These are phyloP conservation scores for Discostella pseudostelligera DNA, from an alignment of 108 stramenopile species.

Conservation along the genomic window DNA sequence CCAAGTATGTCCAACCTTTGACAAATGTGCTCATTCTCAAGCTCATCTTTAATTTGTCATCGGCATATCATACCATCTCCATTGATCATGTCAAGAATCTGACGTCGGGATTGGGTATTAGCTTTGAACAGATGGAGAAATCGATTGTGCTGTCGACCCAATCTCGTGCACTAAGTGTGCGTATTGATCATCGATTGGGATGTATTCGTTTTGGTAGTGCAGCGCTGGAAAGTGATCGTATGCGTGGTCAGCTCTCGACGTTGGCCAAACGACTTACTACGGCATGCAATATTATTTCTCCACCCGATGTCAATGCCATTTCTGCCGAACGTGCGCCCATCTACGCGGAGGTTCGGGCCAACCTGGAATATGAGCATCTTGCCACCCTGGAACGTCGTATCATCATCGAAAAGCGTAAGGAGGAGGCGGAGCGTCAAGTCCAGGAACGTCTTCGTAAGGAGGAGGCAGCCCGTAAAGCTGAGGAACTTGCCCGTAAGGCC, in stretches of 20 bases:
- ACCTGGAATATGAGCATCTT: conserved; percentile 73
- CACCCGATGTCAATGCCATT: conserved; percentile 43
- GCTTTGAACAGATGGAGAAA: conserved; percentile 90
- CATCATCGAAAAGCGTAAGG: conserved; percentile 91
- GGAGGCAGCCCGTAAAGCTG: conserved; percentile 61
- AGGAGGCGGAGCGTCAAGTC: conserved; percentile 81
- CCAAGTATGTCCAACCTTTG: conserved; percentile 69
- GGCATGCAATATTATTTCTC: conserved; percentile 50
- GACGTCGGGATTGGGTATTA: conserved; percentile 74
- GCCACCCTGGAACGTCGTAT: conserved; percentile 78
- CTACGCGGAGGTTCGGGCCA: conserved; percentile 67
- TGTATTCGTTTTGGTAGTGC: conserved; percentile 89
- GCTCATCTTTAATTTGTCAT: conserved; percentile 80
- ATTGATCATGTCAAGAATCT: conserved; percentile 82
- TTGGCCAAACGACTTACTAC: conserved; percentile 68
- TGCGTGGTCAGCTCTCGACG: conserved; percentile 75
- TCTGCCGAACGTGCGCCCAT: conserved; percentile 39
- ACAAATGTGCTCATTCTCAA: conserved; percentile 76
- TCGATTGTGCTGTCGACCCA: conserved; percentile 78
- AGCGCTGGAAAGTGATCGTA: conserved; percentile 67
- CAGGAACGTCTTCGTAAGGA: conserved; percentile 72
- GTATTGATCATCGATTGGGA: conserved; percentile 85
- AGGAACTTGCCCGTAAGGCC: conserved; percentile 81
- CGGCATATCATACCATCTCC: conserved; percentile 88
- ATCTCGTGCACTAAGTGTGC: conserved; percentile 59